phyloP scores from a whole-genome alignment of 176 grass and related monocot species.

The Puya raimondii region DNA sequence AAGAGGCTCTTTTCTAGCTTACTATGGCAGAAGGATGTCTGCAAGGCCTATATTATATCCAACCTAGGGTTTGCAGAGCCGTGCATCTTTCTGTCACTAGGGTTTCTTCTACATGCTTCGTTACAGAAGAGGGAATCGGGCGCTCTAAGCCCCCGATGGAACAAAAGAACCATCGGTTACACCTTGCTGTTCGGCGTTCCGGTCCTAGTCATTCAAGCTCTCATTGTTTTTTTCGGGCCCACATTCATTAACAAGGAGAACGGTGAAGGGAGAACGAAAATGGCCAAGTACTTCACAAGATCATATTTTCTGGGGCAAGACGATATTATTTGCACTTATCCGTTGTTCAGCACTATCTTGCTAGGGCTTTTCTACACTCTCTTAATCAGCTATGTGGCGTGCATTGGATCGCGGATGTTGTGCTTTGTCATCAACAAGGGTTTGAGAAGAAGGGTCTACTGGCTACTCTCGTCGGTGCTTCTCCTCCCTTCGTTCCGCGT shows the following conservation, averaged over 20 bases:
- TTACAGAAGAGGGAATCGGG: slow-evolving; percentile 69
- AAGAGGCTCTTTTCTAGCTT: slow-evolving; percentile 45
- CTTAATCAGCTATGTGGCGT: slow-evolving; percentile 72
- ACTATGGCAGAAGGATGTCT: slow-evolving; percentile 53
- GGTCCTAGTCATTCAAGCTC: slow-evolving; percentile 44
- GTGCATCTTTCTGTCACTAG: slow-evolving; percentile 68
- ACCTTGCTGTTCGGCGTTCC: slow-evolving; percentile 70
- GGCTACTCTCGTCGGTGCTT: slow-evolving; percentile 53
- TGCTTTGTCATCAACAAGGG: slow-evolving; percentile 76
- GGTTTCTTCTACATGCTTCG: slow-evolving; percentile 66
- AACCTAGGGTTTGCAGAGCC: slow-evolving; percentile 98
- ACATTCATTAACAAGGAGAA: slow-evolving; percentile 49
- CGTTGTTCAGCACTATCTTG: slow-evolving; percentile 69
- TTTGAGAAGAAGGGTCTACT: slow-evolving; percentile 65
- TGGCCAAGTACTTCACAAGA: slow-evolving; percentile 52
- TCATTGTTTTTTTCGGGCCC: slow-evolving; percentile 57
- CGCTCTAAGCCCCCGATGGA: slow-evolving; percentile 66
- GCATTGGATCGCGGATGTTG: slow-evolving; percentile 51
- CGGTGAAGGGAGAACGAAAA: slow-evolving; percentile 32
- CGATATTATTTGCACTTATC: slow-evolving; percentile 69
- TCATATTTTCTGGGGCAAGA: slow-evolving; percentile 34
- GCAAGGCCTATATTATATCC: slow-evolving; percentile 75
- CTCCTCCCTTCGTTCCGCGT: slow-evolving; percentile 63
- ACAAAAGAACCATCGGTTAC: slow-evolving; percentile 65
- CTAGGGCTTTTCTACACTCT: slow-evolving; percentile 60